Conservation (phyloP, 768 basidiomycete genomes). For the Coprinopsis cinerea region DNA sequence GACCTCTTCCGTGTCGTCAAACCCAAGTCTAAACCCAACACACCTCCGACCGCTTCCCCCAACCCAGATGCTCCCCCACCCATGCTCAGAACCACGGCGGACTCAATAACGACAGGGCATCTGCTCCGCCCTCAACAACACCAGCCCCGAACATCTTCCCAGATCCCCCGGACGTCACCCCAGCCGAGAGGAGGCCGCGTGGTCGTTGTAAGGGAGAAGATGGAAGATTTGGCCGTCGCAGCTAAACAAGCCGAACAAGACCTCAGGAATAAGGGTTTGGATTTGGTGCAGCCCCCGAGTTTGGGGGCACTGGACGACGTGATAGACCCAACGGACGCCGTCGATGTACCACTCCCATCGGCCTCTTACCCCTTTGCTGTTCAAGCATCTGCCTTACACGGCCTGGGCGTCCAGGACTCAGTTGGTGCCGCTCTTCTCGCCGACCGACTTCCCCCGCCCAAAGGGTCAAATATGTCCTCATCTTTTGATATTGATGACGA, state of each 20-base stretch:
- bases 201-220: conserved; percentile 78
- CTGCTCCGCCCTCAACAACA: conserved; percentile 25
- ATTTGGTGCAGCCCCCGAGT: conserved; percentile 15
- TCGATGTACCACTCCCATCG: conserved; percentile 70
- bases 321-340: conserved; percentile 80
- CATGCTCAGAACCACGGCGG: conserved; percentile 58
- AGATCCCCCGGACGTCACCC: conserved; percentile 30
- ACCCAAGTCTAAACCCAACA: conserved; percentile 58
- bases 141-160: conserved; percentile 29
- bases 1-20: conserved; percentile 68
- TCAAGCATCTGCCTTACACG: conserved; percentile 69
- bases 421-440: conserved; percentile 72
- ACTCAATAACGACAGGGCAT: conserved; percentile 47
- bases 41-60: conserved; percentile 36
- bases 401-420: conserved; percentile 68
- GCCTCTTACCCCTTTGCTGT: conserved; percentile 66
- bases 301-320: conserved; percentile 41
- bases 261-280: conserved; percentile 36
- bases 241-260: conserved; percentile 75
- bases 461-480: conserved; percentile 53
- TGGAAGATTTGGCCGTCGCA: conserved; percentile 63
- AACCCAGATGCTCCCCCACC: conserved; percentile 35
- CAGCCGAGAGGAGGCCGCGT: conserved; percentile 47
- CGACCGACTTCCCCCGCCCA: conserved; percentile 62
- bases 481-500: conserved; percentile 51